Evolutionary conservation across 2,329 filamentous ascomycete species (phyloP).

Genomic region (Lecanosticta acicola): DNA sequence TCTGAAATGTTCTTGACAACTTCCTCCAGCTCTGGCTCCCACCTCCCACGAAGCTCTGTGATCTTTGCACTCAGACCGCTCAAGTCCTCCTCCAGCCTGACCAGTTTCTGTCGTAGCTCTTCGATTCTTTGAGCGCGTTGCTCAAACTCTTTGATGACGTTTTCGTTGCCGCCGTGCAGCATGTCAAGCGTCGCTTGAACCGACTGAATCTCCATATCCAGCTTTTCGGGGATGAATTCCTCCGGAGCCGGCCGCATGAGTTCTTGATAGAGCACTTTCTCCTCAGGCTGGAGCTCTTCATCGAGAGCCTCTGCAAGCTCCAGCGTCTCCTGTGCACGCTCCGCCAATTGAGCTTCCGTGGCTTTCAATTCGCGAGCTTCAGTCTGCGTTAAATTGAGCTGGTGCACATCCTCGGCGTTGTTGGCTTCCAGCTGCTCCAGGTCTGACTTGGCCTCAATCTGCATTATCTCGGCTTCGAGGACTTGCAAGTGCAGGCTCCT

Average conservation of each 20-base stretch:
- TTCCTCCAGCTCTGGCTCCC: slow-evolving; percentile 77
- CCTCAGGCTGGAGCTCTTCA: slow-evolving; percentile 22
- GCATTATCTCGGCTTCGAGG: slow-evolving; percentile 63
- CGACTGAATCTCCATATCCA: slow-evolving; percentile 68
- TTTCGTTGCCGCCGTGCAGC: slow-evolving; percentile 65
- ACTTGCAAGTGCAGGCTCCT: slow-evolving; percentile 57
- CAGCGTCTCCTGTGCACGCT: slow-evolving; percentile 6
- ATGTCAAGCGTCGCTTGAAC: slow-evolving; percentile 72
- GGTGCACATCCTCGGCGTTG: slow-evolving; percentile 51
- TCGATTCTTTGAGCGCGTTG: slow-evolving; percentile 65
- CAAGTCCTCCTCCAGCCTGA: slow-evolving; percentile 51
- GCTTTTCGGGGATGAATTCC: slow-evolving; percentile 33
- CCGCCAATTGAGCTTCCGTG: background rate
- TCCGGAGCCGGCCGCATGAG: slow-evolving; percentile 28
- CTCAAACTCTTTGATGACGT: slow-evolving; percentile 72
- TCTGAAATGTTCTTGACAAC: slow-evolving; percentile 78
- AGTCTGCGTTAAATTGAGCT: slow-evolving; percentile 45
- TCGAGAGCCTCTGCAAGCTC: slow-evolving; percentile 18
- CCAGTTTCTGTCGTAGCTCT: slow-evolving; percentile 49
- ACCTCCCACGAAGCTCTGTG: slow-evolving; percentile 59
- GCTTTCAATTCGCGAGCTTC: slow-evolving; percentile 36
- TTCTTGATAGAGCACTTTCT: slow-evolving; percentile 23
- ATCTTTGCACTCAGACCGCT: slow-evolving; percentile 56
- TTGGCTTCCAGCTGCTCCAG: slow-evolving; percentile 60
- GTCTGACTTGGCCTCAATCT: slow-evolving; percentile 81